Evolutionary conservation across 495 filamentous ascomycete species (phyloP).

Genomic region (Penicillium arizonense): DNA sequence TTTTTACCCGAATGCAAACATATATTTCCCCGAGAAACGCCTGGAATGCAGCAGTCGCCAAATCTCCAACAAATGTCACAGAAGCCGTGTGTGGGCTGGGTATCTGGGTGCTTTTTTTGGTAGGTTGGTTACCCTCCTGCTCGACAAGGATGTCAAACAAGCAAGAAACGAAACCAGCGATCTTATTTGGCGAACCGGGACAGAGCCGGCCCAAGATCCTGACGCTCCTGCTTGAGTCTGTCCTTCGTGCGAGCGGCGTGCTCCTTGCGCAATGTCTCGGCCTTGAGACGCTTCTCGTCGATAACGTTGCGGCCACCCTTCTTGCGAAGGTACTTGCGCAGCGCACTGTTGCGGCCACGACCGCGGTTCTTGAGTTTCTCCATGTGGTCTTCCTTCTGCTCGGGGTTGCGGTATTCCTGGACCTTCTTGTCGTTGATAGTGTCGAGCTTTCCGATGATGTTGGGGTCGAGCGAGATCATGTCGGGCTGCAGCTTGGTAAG

Average conservation of each 20-base stretch:
- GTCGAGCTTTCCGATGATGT: slow-evolving; percentile 85
- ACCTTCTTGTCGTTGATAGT: slow-evolving; percentile 69
- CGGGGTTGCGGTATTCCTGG: slow-evolving; percentile 70
- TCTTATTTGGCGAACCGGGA: slow-evolving; percentile 60
- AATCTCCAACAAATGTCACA: slow-evolving; percentile 13
- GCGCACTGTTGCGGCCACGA: slow-evolving; percentile 85
- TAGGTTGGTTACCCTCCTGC: slow-evolving; percentile 2
- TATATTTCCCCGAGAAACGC: slow-evolving; percentile 23
- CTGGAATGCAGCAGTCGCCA: slow-evolving; percentile 31
- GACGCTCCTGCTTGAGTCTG: slow-evolving; percentile 56
- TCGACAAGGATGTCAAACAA: slow-evolving; percentile 15
- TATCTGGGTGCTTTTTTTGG: slow-evolving; percentile 16
- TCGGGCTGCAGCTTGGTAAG: slow-evolving; percentile 94
- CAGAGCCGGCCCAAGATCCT: slow-evolving; percentile 70
- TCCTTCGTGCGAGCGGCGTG: slow-evolving; percentile 61
- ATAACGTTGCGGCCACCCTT: slow-evolving; percentile 86
- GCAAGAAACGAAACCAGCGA: slow-evolving; percentile 22
- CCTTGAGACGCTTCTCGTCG: slow-evolving; percentile 75
- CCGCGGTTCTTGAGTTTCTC: slow-evolving; percentile 73
- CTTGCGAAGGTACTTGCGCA: slow-evolving; percentile 87
- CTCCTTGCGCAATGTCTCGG: slow-evolving; percentile 65
- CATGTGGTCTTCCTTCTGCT: slow-evolving; percentile 67
- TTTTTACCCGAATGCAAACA: slow-evolving; percentile 26
- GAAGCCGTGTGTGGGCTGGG: slow-evolving; percentile 21
- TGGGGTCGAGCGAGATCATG: slow-evolving; percentile 93